Percentiles rank a stretch among this genome's conserved stretches.
These are phyloP conservation scores for Mycena galericulata DNA, from an alignment of 768 basidiomycete species.

Conservation along the genomic window DNA sequence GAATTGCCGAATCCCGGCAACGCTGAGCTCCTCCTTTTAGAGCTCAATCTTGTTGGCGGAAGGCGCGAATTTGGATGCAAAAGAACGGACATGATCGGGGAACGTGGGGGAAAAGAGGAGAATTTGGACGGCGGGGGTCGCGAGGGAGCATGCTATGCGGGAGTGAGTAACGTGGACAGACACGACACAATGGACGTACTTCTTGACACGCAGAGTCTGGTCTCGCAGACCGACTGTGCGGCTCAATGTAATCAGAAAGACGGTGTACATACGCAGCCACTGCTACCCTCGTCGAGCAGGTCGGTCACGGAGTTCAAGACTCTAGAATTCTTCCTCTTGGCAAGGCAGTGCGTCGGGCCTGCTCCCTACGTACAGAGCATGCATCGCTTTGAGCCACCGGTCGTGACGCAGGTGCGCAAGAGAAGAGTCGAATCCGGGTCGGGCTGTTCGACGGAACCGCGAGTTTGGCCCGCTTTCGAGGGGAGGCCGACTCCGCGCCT, in stretches of 20 bases:
- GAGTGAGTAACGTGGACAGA: slow-evolving; percentile 6
- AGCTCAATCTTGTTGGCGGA: slow-evolving; percentile 96
- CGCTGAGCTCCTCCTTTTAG: slow-evolving; percentile 91
- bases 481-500: slow-evolving; percentile 35
- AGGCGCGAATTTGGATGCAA: slow-evolving; percentile 94
- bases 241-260: background rate
- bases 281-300: slow-evolving; percentile 90
- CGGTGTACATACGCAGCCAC: slow-evolving; percentile 95
- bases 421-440: slow-evolving; percentile 45
- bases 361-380: slow-evolving; percentile 92
- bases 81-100: slow-evolving; percentile 92
- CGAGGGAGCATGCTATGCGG: slow-evolving; percentile 67
- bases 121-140: slow-evolving; percentile 75
- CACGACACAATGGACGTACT: slow-evolving; percentile 63
- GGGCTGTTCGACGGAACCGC: slow-evolving; percentile 20
- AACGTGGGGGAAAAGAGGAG: slow-evolving; percentile 99
- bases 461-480: slow-evolving; percentile 40
- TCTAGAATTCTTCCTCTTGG: slow-evolving; percentile 85
- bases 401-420: slow-evolving; percentile 72
- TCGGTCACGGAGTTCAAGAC: slow-evolving; percentile 85
- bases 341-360: slow-evolving; percentile 92
- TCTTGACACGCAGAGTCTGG: slow-evolving; percentile 93
- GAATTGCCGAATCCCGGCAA: slow-evolving; percentile 95
- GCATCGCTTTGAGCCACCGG: slow-evolving; percentile 90
- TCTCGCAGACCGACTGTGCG: slow-evolving; percentile 78